These are phyloP conservation scores for Cardamine chenopodiifolia DNA, from an alignment of 345 rosid genomes.

Conservation along the genomic window DNA sequence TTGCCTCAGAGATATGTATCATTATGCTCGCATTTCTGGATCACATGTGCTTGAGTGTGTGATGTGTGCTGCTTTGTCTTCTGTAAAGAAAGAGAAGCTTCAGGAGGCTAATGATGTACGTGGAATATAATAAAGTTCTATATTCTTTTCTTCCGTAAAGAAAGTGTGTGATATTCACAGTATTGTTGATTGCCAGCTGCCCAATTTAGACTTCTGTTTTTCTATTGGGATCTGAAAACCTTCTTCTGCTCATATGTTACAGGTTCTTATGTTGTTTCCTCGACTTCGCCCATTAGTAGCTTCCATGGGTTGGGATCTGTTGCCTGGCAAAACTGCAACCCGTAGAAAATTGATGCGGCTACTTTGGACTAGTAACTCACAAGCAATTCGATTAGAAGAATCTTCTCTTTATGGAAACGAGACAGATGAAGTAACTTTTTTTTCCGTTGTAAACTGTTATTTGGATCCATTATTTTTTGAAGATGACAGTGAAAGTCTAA, in stretches of 20 bases:
- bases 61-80: conserved; percentile 74
- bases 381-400: conserved; percentile 69
- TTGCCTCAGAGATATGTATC: conserved; percentile 83
- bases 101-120: conserved; percentile 89
- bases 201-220: conserved; percentile 1
- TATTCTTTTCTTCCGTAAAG: not conserved
- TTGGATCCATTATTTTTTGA: conserved; percentile 8
- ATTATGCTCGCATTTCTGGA: conserved; percentile 87
- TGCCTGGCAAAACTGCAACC: conserved; percentile 68
- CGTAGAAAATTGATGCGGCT: conserved; percentile 81
- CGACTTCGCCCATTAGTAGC: conserved; percentile 83
- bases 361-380: conserved; percentile 75
- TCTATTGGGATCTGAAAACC: conserved; percentile 18
- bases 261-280: conserved; percentile 79
- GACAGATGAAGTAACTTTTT: conserved; percentile 66
- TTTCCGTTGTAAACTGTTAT: not conserved
- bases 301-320: conserved; percentile 96
- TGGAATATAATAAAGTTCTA: conserved; percentile 25
- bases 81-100: conserved; percentile 69
- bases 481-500: conserved; percentile 38
- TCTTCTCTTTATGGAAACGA: conserved; percentile 66
- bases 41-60: conserved; percentile 79
- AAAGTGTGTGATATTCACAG: not conserved
- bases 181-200: conserved; percentile 20
- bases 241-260: conserved; percentile 41